Evolutionary conservation across 169 alveolate genomes (phyloP), one percentile per base, ranked within the genome.

Genomic region (Plasmodium sp.): DNA sequence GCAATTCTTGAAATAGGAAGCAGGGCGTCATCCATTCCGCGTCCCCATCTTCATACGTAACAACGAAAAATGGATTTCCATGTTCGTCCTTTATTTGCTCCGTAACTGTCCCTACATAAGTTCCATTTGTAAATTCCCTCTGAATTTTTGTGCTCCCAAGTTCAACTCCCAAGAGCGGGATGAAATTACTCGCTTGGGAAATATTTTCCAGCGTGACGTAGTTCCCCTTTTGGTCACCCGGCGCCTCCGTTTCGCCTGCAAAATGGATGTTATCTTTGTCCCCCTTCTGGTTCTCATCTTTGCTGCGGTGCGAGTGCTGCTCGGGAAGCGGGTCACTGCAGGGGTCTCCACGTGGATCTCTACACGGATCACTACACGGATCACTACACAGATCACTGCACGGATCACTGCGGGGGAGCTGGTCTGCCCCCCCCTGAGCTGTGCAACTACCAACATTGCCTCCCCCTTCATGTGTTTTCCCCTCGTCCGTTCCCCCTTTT

Each of bases 51-150:
- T 92, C 95, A 58, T 92, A 92, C 31, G 95, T 92, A 27, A 92
- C 84, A 41, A 92, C 92, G 62, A 92, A 92, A 92, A 75, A 92
- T 81, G 82, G 72, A 82, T 31, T 79, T 56, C 77, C 88, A 73
- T 82, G 18, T 45, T 92, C 85, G 77, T 92, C 92, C 62, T 92
- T 92, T 67, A 82, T 92, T 31, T 92, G 95, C 73, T 81, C 56
- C 36, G 92, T 92, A 71, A 92, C 92, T 31, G 92, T 92, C 33
- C 95, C 95, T 79, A 92, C 95, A 71, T 36, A 92, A 4, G 92
- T 83, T 9, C 95, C 95, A 92, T 92, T 83, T 10, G 95, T 92
- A 83, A 92, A 92, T 83, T 92, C 95, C 79, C 95, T 92, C 77
- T 92, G 95, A 51, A 92, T 81, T 73, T 92, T 92, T 71, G 95